Base-by-base conservation (phyloP, 352 stramenopile species). In the Globisporangium polare region DNA sequence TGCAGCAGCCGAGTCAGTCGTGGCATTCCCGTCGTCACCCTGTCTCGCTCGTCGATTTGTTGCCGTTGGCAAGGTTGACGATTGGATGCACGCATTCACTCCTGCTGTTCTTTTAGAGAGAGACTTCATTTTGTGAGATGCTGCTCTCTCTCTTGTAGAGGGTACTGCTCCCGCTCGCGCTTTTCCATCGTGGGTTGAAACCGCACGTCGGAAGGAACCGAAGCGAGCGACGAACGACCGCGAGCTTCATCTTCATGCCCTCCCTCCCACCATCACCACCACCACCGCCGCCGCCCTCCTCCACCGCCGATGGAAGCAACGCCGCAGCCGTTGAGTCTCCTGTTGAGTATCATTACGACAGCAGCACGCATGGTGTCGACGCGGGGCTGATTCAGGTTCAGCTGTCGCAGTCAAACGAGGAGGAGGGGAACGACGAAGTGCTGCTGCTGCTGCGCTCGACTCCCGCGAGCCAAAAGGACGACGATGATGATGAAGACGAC, bases 1-100 rank as follows among this genome's bases (percentile, higher is more conserved):
- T 18, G 24, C 41, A 74, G 60, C 29, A 84, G 27, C 29, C 52
- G 60, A 62, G 72, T 74, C 17, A 88, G 61, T 49, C 53, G 65
- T 46, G 78, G 74, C 75, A 88, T 88, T 35, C 46, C n/a, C 62
- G 58, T 8, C 18, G 41, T 10, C 2, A 10, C 8, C n/a, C 29
- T 24, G 2, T 27, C 22, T 31, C 56, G 22, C 22, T 22, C 20
- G 26, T 33, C 15, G 51, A 4, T 49, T 53, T 27, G 26, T 53
- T 60, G 22, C 53, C 7, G 12, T 43, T 60, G 46, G 27, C 17
- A 52, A 46, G 22, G 22, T n/a, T 37, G 26, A 7, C 31, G 15
- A 15, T 13, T 10, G 27, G 12, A 27, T n/a, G 26, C 42, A 51
- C 2, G n/a, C 47, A 53, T 55, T 27, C 27, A 55, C 17, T 39